These are phyloP conservation scores for Mrakia gelida DNA, from an alignment of 768 basidiomycete species.

Conservation along the genomic window DNA sequence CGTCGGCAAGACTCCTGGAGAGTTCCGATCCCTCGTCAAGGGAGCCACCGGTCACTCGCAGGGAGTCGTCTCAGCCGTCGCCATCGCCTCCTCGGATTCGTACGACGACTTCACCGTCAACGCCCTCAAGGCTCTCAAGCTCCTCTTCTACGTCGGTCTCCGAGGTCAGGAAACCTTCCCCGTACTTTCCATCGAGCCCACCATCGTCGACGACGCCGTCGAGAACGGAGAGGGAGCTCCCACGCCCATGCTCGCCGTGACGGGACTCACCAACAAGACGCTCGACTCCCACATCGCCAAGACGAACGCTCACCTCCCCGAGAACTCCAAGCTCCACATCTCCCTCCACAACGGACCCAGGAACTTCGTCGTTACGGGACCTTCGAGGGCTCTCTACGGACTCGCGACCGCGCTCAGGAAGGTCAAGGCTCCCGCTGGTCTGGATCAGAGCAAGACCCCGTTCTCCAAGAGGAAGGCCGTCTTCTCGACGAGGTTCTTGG, in stretches of 20 bases:
- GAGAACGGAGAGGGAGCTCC: constrained; percentile 92
- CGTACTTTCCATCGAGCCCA: constrained; percentile 78
- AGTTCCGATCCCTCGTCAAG: constrained; percentile 67
- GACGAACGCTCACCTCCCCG: constrained; percentile 79
- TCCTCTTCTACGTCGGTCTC: constrained; percentile 89
- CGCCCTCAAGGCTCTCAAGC: constrained; percentile 74
- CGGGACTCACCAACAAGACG: constrained; percentile 65
- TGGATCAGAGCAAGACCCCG: constrained; percentile 78
- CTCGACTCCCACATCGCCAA: constrained; percentile 75
- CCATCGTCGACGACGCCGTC: constrained; percentile 77
- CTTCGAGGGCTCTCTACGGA: constrained; percentile 84
- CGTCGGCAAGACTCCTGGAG: constrained; percentile 67
- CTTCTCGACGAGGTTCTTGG: constrained; percentile 86
- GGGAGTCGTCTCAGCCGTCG: constrained; percentile 91
- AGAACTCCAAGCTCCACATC: constrained; percentile 70
- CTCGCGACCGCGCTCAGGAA: constrained; percentile 87
- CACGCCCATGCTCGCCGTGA: constrained; percentile 87
- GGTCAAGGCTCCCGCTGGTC: constrained; percentile 74
- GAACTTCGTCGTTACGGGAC: constrained; percentile 89
- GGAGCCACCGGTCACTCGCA: constrained; percentile 97
- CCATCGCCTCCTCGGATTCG: constrained; percentile 71
- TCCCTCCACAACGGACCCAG: constrained; percentile 91
- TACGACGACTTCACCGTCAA: constrained; percentile 72
- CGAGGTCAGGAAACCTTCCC: constrained; percentile 95
- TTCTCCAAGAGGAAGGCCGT: constrained; percentile 93